These are phyloP conservation scores for Phytophthora sp. DNA, from an alignment of 352 stramenopile genomes.

Conservation along the genomic window DNA sequence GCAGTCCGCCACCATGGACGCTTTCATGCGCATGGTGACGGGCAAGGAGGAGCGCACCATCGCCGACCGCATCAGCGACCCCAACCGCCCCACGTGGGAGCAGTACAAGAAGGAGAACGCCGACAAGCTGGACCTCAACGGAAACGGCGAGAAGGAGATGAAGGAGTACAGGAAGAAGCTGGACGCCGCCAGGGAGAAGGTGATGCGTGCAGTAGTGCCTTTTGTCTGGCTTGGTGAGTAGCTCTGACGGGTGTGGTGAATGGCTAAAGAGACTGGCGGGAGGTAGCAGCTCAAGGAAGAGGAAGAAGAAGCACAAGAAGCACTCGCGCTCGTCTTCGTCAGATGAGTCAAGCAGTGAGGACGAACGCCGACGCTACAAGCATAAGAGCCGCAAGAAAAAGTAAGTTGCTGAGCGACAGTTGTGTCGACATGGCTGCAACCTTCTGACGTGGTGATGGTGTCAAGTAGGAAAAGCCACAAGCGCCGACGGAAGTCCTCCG, in stretches of 20 bases:
- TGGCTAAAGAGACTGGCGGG: conserved; percentile 70
- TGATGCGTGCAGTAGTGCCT: conserved; percentile 11
- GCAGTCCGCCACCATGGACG: conserved; percentile 91
- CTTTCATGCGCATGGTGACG: conserved; percentile 93
- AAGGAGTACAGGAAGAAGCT: conserved; percentile 93
- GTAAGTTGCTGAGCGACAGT: conserved; percentile 33
- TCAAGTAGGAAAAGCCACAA: conserved; percentile 67
- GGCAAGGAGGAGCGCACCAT: conserved; percentile 95
- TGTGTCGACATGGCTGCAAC: not conserved
- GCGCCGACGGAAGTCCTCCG: conserved; percentile 53
- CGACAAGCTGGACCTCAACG: conserved; percentile 91
- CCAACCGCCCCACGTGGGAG: conserved; percentile 95
- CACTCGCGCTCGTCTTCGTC: conserved; percentile 57
- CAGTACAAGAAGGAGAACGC: conserved; percentile 97
- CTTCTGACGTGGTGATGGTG: conserved; percentile 19
- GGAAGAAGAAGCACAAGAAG: conserved; percentile 84
- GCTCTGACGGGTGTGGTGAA: conserved; percentile 8
- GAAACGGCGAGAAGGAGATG: conserved; percentile 94
- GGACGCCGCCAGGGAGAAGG: conserved; percentile 90
- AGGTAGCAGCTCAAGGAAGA: conserved; percentile 73
- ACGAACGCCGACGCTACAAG: conserved; percentile 48
- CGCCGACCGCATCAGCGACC: conserved; percentile 92
- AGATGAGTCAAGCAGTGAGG: conserved; percentile 60
- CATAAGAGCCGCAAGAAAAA: conserved; percentile 83
- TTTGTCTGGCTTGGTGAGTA: not conserved